Conservation (phyloP, 73 alveolate genomes). For the Paramecium sexaurelia region DNA sequence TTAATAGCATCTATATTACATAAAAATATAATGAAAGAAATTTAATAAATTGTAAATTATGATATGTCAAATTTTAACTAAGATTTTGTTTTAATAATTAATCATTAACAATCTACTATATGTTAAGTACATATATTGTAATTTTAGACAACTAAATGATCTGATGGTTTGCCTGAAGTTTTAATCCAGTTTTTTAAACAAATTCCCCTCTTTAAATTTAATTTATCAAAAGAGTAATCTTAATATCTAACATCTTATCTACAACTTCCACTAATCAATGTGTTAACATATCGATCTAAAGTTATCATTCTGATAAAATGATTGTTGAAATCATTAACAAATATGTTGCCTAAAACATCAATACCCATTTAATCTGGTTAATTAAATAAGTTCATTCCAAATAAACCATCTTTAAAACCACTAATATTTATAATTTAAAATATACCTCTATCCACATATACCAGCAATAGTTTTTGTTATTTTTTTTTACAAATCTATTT, state of each 20-base stretch:
- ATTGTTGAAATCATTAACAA: conserved; percentile 22
- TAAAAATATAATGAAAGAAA: neutral
- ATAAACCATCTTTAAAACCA: conserved; percentile 36
- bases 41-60: neutral
- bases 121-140: conserved; percentile 45
- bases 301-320: conserved; percentile 15
- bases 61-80: neutral
- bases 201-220: neutral
- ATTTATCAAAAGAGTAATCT: neutral
- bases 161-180: conserved; percentile 27
- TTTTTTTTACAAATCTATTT: neutral
- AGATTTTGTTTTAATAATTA: neutral
- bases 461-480: conserved; percentile 48
- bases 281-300: neutral
- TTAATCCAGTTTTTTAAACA: conserved; percentile 45
- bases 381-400: neutral
- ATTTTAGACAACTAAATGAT: neutral
- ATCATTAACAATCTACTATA: conserved; percentile 30
- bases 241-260: conserved; percentile 41
- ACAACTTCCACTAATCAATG: conserved; percentile 44
- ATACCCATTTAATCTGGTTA: conserved; percentile 48
- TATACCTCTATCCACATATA: neutral
- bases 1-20: neutral
- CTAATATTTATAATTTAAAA: neutral
- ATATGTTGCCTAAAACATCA: conserved; percentile 43